Percentiles rank a stretch among this genome's conserved stretches.
phyloP scores from a whole-genome alignment of 495 filamentous ascomycete genomes.

The Daldinia grandis region DNA sequence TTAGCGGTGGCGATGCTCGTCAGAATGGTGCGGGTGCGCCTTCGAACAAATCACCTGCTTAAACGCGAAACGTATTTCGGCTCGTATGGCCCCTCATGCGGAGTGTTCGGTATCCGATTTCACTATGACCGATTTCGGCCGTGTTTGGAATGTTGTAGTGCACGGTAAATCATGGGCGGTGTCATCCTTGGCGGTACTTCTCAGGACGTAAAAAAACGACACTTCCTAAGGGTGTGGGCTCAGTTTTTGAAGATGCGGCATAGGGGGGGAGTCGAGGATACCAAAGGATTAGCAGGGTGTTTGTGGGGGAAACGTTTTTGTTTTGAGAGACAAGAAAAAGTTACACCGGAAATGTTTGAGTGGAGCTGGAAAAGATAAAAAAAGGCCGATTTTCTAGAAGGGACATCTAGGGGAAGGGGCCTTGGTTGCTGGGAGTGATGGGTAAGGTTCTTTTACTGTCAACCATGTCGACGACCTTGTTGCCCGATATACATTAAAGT shows the following conservation, averaged over 20 bases:
- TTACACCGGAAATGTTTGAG: conserved; percentile 45
- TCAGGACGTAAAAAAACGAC: conserved; percentile 47
- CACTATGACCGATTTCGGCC: conserved; percentile 41
- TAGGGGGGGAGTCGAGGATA: conserved; percentile 30
- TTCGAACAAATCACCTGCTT: conserved; percentile 71
- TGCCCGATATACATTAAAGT: conserved; percentile 47
- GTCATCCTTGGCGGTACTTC: conserved; percentile 50
- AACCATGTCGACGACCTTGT: conserved; percentile 44
- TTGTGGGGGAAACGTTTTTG: conserved; percentile 30
- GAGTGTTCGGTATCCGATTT: conserved; percentile 37
- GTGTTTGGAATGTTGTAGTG: conserved; percentile 46
- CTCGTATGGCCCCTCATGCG: conserved; percentile 26
- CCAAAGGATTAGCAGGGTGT: conserved; percentile 41
- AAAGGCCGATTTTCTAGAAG: conserved; percentile 51
- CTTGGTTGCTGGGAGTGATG: conserved; percentile 48
- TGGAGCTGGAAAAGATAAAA: conserved; percentile 59
- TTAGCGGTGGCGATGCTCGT: conserved; percentile 82
- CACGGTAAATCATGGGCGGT: conserved; percentile 42
- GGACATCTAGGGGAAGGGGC: conserved; percentile 44
- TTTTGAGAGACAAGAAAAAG: conserved; percentile 44
- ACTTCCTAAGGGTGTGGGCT: conserved; percentile 46
- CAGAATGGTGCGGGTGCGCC: conserved; percentile 75
- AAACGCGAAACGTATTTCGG: conserved; percentile 29
- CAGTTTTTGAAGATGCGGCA: conserved; percentile 48
- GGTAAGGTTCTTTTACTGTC: conserved; percentile 36